Percentiles rank a stretch among this genome's conserved stretches.
Evolutionary conservation across 352 stramenopile species (phyloP).

Genomic region (Globisporangium ultimum): DNA sequence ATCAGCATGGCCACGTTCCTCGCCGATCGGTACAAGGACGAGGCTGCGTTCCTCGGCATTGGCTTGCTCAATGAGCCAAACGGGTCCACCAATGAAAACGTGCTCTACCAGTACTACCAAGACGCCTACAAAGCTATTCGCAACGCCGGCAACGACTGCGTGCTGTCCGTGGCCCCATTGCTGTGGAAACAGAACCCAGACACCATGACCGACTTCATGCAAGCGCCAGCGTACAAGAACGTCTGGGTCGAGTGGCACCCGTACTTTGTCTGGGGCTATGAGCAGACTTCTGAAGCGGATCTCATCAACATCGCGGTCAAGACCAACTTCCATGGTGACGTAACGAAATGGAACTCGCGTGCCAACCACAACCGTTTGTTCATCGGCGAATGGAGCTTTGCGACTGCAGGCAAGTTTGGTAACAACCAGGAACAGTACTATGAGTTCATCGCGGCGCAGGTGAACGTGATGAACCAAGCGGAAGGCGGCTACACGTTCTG

Average conservation of each 20-base stretch:
- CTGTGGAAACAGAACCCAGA: conserved; percentile 47
- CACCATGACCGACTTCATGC: conserved; percentile 51
- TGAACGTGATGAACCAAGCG: conserved; percentile 46
- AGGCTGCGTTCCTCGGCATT: too few relatives aligned
- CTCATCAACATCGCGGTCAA: conserved; percentile 40
- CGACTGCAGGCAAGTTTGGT: conserved; percentile 48
- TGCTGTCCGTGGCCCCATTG: conserved; percentile 52
- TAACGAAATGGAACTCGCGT: conserved; percentile 37
- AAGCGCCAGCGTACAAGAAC: conserved; percentile 51
- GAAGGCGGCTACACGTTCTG: conserved; percentile 73
- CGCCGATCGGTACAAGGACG: too few relatives aligned
- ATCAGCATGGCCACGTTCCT: conserved; percentile 43
- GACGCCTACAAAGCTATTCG: conserved; percentile 62
- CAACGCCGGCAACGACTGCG: conserved; percentile 50
- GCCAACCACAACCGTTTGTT: conserved; percentile 36
- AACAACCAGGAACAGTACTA: conserved; percentile 38
- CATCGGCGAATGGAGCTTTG: conserved; percentile 48
- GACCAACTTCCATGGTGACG: conserved; percentile 35
- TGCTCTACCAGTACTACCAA: conserved; percentile 77
- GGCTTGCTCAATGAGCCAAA: conserved; percentile 74
- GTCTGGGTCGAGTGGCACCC: conserved; percentile 84
- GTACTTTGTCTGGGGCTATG: conserved; percentile 84
- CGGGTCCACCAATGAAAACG: conserved; percentile 36
- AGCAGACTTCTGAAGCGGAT: conserved; percentile 43
- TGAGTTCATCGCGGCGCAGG: conserved; percentile 42